Percentiles rank a stretch among this genome's conserved stretches.
These are phyloP conservation scores for Bretziella fagacearum DNA, from an alignment of 2,329 filamentous ascomycete genomes.

Conservation along the genomic window DNA sequence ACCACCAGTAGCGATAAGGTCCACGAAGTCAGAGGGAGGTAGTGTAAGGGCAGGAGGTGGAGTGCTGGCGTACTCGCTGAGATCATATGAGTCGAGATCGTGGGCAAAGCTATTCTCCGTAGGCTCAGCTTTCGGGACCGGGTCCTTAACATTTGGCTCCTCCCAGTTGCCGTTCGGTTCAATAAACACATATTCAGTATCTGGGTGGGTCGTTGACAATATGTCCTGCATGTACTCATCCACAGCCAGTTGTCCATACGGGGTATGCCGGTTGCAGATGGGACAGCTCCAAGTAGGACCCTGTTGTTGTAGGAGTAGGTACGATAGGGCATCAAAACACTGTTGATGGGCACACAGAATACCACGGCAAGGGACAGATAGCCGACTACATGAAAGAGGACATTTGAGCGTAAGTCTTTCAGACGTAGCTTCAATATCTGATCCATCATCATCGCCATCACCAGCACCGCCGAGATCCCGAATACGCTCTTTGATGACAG, in stretches of 20 bases:
- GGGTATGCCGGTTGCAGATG: conserved; percentile 69
- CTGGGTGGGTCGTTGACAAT: conserved; percentile 50
- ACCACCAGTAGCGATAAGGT: background rate
- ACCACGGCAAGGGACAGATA: conserved; percentile 64
- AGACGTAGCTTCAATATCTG: conserved; percentile 78
- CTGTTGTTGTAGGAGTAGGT: conserved; percentile 86
- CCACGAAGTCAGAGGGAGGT: background rate
- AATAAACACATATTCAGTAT: conserved; percentile 71
- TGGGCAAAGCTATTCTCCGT: conserved; percentile 31
- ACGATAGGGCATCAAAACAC: conserved; percentile 87
- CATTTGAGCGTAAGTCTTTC: conserved; percentile 84
- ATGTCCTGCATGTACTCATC: conserved; percentile 87
- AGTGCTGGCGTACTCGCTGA: background rate
- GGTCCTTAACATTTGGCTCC: conserved; percentile 2
- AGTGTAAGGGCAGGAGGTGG: background rate
- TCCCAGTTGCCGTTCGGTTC: conserved; percentile 73
- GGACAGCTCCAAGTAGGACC: conserved; percentile 95
- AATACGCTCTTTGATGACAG: conserved; percentile 72
- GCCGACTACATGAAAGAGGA: conserved; percentile 70
- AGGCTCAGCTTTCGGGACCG: conserved; percentile 19
- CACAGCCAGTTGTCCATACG: conserved; percentile 67
- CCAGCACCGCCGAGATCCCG: conserved; percentile 14
- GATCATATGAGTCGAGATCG: conserved; percentile 1
- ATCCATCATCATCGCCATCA: conserved; percentile 34
- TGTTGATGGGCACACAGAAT: conserved; percentile 72